These are phyloP conservation scores for Lepidium aucheri DNA, from an alignment of 345 rosid genomes.

Conservation along the genomic window DNA sequence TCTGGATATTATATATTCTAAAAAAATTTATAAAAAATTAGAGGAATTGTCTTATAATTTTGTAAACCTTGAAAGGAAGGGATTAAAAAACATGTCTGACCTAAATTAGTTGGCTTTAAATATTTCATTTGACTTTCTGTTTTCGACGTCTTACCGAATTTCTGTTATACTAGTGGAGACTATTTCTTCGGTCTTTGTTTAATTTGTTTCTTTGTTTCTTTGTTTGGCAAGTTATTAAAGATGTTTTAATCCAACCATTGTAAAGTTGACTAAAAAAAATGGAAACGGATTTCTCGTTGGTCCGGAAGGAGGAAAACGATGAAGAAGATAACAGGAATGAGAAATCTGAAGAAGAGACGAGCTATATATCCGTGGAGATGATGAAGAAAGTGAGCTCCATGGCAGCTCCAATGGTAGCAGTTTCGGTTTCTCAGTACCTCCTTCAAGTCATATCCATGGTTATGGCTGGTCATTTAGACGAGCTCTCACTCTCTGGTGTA, in stretches of 20 bases:
- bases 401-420: slow-evolving; percentile 15
- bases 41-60: too few relatives aligned
- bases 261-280: not conserved
- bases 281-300: not conserved
- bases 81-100: too few relatives aligned
- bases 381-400: slow-evolving; percentile 14
- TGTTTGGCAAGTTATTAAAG: not conserved
- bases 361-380: not conserved
- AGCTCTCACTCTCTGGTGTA: slow-evolving; percentile 14
- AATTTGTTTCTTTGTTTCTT: not conserved
- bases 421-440: not conserved
- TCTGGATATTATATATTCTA: not conserved
- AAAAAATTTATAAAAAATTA: too few relatives aligned
- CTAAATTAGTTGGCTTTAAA: too few relatives aligned
- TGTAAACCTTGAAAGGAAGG: too few relatives aligned
- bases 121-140: not conserved
- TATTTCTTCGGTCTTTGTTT: not conserved
- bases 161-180: not conserved
- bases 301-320: not conserved
- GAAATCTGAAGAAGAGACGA: not conserved
- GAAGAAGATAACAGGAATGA: not conserved
- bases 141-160: not conserved
- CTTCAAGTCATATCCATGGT: slow-evolving; percentile 7
- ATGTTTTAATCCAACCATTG: not conserved
- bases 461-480: not conserved